Percentiles rank a stretch among this genome's conserved stretches.
Conservation (phyloP, 768 basidiomycete species). For the Kwoniella pini region DNA sequence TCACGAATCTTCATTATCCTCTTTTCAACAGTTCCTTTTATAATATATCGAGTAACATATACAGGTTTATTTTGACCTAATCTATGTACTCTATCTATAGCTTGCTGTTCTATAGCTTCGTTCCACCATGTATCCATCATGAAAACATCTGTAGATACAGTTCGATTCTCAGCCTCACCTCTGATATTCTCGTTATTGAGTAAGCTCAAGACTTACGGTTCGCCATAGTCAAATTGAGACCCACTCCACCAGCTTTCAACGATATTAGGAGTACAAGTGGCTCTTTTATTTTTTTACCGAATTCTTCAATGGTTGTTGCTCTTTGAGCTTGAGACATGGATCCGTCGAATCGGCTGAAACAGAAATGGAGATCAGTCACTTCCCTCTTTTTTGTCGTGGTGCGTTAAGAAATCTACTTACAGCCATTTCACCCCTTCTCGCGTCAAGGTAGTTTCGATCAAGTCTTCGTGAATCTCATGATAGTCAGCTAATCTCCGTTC, state of each 20-base stretch:
- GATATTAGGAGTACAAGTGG: conserved; percentile 64
- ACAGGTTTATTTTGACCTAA: conserved; percentile 53
- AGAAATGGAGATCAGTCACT: neutral
- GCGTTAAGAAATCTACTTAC: conserved; percentile 25
- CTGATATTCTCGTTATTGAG: neutral
- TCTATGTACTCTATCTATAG: conserved; percentile 53
- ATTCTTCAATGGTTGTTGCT: conserved; percentile 71
- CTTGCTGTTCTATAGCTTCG: conserved; percentile 53
- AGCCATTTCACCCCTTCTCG: conserved; percentile 48
- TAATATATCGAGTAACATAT: conserved; percentile 53
- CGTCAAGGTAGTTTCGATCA: conserved; percentile 49
- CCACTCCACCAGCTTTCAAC: conserved; percentile 78
- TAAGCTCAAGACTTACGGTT: conserved; percentile 45
- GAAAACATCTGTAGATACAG: conserved; percentile 45
- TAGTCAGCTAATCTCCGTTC: neutral
- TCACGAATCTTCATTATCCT: conserved; percentile 52
- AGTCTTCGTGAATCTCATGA: conserved; percentile 34
- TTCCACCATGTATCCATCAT: conserved; percentile 55
- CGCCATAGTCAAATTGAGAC: conserved; percentile 67
- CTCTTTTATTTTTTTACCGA: conserved; percentile 67
- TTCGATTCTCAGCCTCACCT: no score
- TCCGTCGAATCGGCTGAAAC: conserved; percentile 75
- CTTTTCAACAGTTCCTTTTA: conserved; percentile 49
- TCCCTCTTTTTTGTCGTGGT: neutral
- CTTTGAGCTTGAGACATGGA: conserved; percentile 85